Conservation (phyloP, 176 grass and related monocot genomes). For the Avena atlantica region DNA sequence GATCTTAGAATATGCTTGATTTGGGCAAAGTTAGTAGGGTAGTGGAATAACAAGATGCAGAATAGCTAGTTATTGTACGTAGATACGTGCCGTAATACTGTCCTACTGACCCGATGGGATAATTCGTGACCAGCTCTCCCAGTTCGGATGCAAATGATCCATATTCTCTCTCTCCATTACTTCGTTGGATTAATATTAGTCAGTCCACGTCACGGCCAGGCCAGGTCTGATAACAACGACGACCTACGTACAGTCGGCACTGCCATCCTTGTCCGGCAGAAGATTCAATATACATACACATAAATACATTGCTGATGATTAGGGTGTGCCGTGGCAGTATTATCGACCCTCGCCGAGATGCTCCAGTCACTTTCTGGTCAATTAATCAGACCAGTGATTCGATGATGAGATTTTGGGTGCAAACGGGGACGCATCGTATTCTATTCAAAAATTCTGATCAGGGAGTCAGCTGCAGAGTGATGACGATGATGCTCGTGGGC, state of each 20-base stretch:
- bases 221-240: neutral
- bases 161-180: neutral
- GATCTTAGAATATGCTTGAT: neutral
- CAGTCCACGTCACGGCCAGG: neutral
- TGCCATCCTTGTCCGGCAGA: neutral
- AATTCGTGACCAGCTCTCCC: neutral
- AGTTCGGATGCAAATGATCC: constrained; percentile 2
- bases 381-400: neutral
- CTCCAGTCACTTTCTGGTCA: neutral
- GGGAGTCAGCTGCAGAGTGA: too few relatives aligned
- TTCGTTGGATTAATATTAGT: neutral
- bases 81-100: too few relatives aligned
- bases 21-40: neutral
- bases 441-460: too few relatives aligned
- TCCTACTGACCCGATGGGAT: too few relatives aligned
- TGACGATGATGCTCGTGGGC: too few relatives aligned
- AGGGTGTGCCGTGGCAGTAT: neutral
- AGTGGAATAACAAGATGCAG: too few relatives aligned
- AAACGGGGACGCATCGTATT: too few relatives aligned
- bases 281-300: too few relatives aligned
- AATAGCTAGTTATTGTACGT: too few relatives aligned
- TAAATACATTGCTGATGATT: neutral
- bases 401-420: neutral
- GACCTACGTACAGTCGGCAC: neutral
- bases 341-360: neutral